Evolutionary conservation across 768 basidiomycete genomes (phyloP).

Genomic region (Podaxis sp.): DNA sequence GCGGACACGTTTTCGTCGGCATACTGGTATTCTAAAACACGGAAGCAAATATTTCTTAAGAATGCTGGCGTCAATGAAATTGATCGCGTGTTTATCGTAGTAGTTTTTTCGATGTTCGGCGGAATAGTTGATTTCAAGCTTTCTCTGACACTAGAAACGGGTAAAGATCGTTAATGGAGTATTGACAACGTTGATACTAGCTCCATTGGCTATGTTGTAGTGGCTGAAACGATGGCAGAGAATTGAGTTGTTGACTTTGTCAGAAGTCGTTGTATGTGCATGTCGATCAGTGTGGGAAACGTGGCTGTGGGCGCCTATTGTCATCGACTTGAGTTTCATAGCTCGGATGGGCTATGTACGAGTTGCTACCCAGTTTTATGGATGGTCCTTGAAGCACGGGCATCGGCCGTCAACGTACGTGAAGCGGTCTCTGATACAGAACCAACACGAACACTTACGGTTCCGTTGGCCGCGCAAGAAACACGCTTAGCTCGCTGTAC

Average conservation of each 20-base stretch:
- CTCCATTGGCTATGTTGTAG: neutral
- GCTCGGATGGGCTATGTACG: neutral
- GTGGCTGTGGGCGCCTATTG: neutral
- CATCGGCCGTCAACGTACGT: neutral
- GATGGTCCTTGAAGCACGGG: conserved; percentile 8
- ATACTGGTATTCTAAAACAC: neutral
- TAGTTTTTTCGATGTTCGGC: neutral
- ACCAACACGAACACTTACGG: neutral
- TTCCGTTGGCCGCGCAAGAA: conserved; percentile 9
- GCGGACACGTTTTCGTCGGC: neutral
- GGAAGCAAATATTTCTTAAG: neutral
- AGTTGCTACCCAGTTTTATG: conserved; percentile 1
- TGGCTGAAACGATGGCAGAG: neutral
- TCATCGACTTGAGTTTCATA: neutral
- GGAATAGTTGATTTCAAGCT: neutral
- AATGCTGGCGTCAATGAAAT: neutral
- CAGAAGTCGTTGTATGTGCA: neutral
- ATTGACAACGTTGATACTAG: neutral
- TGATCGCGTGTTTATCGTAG: neutral
- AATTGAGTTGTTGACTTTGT: neutral
- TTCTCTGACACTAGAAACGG: neutral
- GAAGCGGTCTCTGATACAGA: neutral
- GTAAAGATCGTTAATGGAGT: neutral
- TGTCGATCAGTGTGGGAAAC: neutral
- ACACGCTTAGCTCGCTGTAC: neutral